Evolutionary conservation across 176 grass and related monocot genomes (phyloP), one percentile per base, ranked within the genome.

Genomic region (Thalia dealbata): DNA sequence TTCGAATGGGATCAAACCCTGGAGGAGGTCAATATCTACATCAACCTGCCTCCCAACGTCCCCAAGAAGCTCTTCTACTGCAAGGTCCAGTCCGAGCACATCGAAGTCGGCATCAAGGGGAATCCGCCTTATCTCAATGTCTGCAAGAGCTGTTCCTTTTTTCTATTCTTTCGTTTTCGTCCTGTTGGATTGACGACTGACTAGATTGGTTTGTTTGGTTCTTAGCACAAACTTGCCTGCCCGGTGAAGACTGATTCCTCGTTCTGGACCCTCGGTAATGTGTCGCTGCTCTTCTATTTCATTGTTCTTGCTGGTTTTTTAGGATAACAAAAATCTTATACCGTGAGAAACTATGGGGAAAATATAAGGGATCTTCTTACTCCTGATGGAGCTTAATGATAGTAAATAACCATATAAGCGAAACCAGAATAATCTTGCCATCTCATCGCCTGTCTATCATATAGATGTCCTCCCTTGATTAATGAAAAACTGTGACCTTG

Each of bases 1-100:
- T 97, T 97, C 78, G 95, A 97, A 69, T 97, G 90, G 95, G 95
- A 97, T 51, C 90, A 97, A 84, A 91, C 95, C 61, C 78, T 97
- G 27, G 95, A 97, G 66, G 95, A 97, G 81, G 82, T 88, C 65
- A 81, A 99, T 85, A 80, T 99, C 75, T 99, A 93, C 81, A 83
- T 99, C 61, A 90, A 99, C 66, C 95, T 93, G 71, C 90, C 95
- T 30, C 78, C 82, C 58, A 81, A 80, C 56, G 90, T 91, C 44
- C 85, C 95, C 14, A 81, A 79, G 54, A 99, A 99, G 51, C 83
- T 93, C 67, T 93, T 99, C 75, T 63, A 69, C 65, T 93, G 85
- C 78, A 81, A 85, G 73, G 86, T 99, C 76, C 79, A 93, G 78
- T 86, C 83, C 0, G 52, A 84, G 52, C 95, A 93, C 50, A 69